These are phyloP conservation scores for Datura wrightii DNA, from an alignment of 257 asterid genomes.

Conservation along the genomic window DNA sequence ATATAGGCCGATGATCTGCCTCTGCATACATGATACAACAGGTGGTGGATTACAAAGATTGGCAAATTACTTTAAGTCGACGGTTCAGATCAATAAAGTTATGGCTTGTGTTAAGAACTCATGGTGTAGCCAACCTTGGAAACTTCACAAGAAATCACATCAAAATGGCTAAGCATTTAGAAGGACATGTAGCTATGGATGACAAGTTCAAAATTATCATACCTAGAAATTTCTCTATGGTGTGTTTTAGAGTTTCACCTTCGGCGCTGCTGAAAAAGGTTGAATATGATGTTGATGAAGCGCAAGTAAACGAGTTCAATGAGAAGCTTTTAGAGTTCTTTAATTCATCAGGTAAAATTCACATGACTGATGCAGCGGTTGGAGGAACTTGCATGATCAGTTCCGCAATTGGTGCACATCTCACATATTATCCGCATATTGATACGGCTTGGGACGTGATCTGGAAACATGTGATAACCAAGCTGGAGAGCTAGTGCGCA, in stretches of 20 bases:
- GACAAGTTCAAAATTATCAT: constrained; percentile 70
- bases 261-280: constrained; percentile 36
- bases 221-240: constrained; percentile 74
- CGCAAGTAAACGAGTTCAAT: constrained; percentile 53
- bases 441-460: constrained; percentile 67
- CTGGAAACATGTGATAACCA: constrained; percentile 52
- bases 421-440: constrained; percentile 62
- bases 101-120: constrained; percentile 71
- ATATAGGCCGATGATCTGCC: too few species aligned
- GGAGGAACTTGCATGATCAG: constrained; percentile 67
- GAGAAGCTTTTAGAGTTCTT: constrained; percentile 57
- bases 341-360: constrained; percentile 60
- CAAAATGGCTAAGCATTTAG: too few species aligned
- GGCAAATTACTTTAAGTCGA: constrained; percentile 78
- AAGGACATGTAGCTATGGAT: constrained; percentile 53
- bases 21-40: constrained; percentile 21
- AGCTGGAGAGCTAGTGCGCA: too few species aligned
- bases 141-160: constrained; percentile 45
- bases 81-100: constrained; percentile 66
- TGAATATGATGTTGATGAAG: constrained; percentile 35
- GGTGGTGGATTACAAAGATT: constrained; percentile 73
- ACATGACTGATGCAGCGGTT: constrained; percentile 71
- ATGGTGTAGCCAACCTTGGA: constrained; percentile 64
- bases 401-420: constrained; percentile 64
- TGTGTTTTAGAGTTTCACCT: constrained; percentile 65